A percentile compares a stretch with the other conserved stretches of the same genome.
Conservation (phyloP, 140 eudicot species). For the Flaveria floridana region DNA sequence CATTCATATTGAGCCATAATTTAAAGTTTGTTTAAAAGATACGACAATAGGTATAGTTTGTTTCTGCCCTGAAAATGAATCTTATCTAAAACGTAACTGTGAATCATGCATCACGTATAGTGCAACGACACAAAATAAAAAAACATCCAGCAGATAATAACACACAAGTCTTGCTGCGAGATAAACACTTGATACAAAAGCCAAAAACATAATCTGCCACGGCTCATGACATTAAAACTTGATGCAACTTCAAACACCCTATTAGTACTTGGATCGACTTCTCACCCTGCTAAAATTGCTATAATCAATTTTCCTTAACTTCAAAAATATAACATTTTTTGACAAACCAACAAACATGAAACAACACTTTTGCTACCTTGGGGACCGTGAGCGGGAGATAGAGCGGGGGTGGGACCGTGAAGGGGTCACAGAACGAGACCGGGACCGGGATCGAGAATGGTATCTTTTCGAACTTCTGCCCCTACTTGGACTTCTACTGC, state of each 20-base stretch:
- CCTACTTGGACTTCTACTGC: slow-evolving; percentile 80
- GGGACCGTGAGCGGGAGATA: slow-evolving; percentile 66
- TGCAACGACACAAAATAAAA: slow-evolving; percentile 19
- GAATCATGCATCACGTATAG: not conserved
- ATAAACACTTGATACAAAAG: slow-evolving; percentile 30
- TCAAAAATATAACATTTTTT: slow-evolving; percentile 13
- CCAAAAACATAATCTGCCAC: slow-evolving; percentile 4
- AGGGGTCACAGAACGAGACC: slow-evolving; percentile 41
- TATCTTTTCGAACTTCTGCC: slow-evolving; percentile 62
- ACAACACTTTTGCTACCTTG: slow-evolving; percentile 44
- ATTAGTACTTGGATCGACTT: slow-evolving; percentile 40
- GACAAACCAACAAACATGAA: not conserved
- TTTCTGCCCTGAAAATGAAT: not conserved
- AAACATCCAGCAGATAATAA: slow-evolving; percentile 19
- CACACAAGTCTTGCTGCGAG: slow-evolving; percentile 15
- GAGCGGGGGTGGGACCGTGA: slow-evolving; percentile 45
- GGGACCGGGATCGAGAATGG: slow-evolving; percentile 62
- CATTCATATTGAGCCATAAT: not conserved
- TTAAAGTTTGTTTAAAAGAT: not conserved
- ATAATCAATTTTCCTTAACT: slow-evolving; percentile 12
- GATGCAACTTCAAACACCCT: slow-evolving; percentile 14
- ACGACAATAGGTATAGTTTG: too few species aligned
- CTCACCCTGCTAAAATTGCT: slow-evolving; percentile 36
- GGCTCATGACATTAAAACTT: slow-evolving; percentile 20
- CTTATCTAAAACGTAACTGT: slow-evolving; percentile 21